Evolutionary conservation across 352 stramenopile genomes (phyloP).

Genomic region (Peronosclerospora sorghi): DNA sequence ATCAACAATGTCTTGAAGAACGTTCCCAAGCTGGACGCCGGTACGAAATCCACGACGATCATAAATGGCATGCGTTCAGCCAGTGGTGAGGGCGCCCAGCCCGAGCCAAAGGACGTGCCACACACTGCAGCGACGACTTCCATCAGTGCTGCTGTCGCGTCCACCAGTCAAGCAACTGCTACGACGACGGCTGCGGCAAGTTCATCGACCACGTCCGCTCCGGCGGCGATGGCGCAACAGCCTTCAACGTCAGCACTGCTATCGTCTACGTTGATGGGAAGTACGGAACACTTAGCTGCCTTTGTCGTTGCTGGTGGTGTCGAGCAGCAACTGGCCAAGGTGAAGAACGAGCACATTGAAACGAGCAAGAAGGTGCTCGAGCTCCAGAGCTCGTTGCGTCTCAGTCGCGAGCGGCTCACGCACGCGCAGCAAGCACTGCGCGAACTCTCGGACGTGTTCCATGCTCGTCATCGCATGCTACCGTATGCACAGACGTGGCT

Average conservation of each 20-base stretch:
- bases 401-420: slow-evolving; percentile 51
- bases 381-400: slow-evolving; percentile 46
- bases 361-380: slow-evolving; percentile 58
- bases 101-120: not conserved
- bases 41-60: not conserved
- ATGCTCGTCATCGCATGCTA: slow-evolving; percentile 52
- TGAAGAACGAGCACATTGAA: slow-evolving; percentile 61
- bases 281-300: slow-evolving; percentile 44
- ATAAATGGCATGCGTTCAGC: not conserved
- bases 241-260: slow-evolving; percentile 7
- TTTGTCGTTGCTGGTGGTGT: slow-evolving; percentile 53
- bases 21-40: slow-evolving; percentile 6
- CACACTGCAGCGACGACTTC: not conserved
- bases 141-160: not conserved
- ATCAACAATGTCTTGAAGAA: slow-evolving; percentile 10
- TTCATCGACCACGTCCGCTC: no score
- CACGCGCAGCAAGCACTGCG: slow-evolving; percentile 40
- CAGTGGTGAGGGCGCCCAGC: slow-evolving; percentile 7
- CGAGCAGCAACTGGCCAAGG: slow-evolving; percentile 57
- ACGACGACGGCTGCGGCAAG: not conserved
- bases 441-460: slow-evolving; percentile 49
- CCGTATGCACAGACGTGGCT: slow-evolving; percentile 52
- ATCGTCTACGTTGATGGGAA: slow-evolving; percentile 22
- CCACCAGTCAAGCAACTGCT: slow-evolving; percentile 1
- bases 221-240: slow-evolving; percentile 2